Percentiles rank a stretch among this genome's conserved stretches.
phyloP scores from a whole-genome alignment of 2,329 filamentous ascomycete species.

The Colletotrichum siamense region DNA sequence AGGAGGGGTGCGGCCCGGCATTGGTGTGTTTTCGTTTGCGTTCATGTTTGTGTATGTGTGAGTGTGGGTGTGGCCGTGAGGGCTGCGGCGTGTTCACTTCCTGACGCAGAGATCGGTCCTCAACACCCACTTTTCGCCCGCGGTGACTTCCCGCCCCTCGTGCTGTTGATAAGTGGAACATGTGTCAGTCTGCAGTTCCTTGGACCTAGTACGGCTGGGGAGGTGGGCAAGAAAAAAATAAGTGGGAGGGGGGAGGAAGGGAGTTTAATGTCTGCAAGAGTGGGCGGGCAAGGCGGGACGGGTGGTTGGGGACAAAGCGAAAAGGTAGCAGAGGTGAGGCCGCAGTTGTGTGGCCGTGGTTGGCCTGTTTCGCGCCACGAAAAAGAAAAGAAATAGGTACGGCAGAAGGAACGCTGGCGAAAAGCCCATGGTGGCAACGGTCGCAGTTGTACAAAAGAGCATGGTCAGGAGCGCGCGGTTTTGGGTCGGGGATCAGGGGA shows the following conservation, averaged over 20 bases:
- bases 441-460: background rate
- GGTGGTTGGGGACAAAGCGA: background rate
- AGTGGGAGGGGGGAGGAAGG: background rate
- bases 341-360: conserved; percentile 8
- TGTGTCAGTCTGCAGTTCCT: conserved; percentile 13
- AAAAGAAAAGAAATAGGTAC: conserved; percentile 12
- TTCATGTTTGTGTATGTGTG: background rate
- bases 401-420: background rate
- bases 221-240: background rate
- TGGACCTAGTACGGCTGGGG: background rate
- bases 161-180: conserved; percentile 54
- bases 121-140: conserved; percentile 91
- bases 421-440: conserved; percentile 10
- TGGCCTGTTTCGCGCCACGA: conserved; percentile 10
- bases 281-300: background rate
- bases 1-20: background rate
- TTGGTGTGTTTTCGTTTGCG: background rate
- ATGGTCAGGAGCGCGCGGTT: background rate
- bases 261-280: background rate
- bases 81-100: conserved; percentile 28
- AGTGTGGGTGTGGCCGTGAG: background rate
- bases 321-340: background rate
- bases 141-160: conserved; percentile 79
- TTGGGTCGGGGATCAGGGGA: conserved; percentile 10
- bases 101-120: conserved; percentile 80